Evolutionary conservation across 495 filamentous ascomycete species (phyloP), one percentile per base, ranked within the genome.

Genomic region (Penicillium verhagenii): DNA sequence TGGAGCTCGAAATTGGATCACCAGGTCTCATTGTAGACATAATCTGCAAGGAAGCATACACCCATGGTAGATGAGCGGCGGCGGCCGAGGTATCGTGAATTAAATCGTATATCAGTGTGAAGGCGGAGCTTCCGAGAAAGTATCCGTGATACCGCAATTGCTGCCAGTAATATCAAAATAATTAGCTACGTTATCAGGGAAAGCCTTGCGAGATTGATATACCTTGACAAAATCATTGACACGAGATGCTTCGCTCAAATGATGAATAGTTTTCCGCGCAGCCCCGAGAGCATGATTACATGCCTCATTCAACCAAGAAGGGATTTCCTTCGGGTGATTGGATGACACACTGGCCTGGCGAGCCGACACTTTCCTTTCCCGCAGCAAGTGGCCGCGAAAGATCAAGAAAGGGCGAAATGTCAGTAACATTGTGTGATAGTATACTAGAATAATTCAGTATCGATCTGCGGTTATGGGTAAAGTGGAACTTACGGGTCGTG

Each of bases 351-450:
- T 52, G 1, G 48, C 20, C 2, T 59, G 55, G 14, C 55, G 51
- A 1, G 56, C 52, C 19, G 61, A 40, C 14, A 57, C 9, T 46
- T 67, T 64, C 50, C 59, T 64, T 29, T 70, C 66, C 6, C 69
- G 63, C 14, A 63, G 70, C 70, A 68, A 72, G 37, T 73, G 67
- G 2, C 72, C 74, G 1, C 74, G 68, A 44, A 77, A 75, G 8
- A 78, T 76, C 19, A 78, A 45, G 51, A 78, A 78, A 7, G 74
- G 75, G 0, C 75, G 69, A 48, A 73, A 77, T 1, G 75, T 78
- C 2, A 78, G 59, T 10, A 77, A 67, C 6, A 75, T 54, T 1
- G 64, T 71, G 37, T 70, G 70, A 33, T 76, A 72, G 35, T 77
- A 78, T 3, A 76, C 75, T 78, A 16, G 18, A 16, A n/a, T 16